These are phyloP conservation scores for Aspergillus sp. DNA, from an alignment of 2,329 filamentous ascomycete species.

Conservation along the genomic window DNA sequence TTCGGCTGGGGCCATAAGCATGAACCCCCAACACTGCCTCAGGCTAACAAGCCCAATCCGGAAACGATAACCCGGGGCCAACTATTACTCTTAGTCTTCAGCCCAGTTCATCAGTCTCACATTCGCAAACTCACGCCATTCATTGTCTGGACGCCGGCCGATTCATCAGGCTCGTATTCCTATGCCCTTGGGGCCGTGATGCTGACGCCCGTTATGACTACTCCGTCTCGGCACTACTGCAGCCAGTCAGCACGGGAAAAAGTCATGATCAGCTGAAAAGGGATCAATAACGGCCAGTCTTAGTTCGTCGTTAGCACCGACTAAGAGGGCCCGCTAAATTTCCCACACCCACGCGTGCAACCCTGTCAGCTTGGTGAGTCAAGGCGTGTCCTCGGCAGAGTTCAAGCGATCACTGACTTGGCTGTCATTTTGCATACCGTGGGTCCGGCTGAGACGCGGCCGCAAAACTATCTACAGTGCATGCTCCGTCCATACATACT, in stretches of 20 bases:
- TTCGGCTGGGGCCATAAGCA: too few species aligned
- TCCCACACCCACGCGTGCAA: not conserved
- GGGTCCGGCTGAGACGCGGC: not conserved
- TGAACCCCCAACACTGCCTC: slow-evolving; percentile 13
- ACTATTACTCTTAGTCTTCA: not conserved
- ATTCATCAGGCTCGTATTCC: not conserved
- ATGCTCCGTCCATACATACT: too few species aligned
- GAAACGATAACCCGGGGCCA: not conserved
- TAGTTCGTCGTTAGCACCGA: not conserved
- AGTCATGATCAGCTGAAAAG: not conserved
- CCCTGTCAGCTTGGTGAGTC: not conserved
- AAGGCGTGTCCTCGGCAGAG: not conserved
- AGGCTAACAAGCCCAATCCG: slow-evolving; percentile 7
- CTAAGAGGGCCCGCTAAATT: not conserved
- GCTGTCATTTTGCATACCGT: not conserved
- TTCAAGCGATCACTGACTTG: not conserved
- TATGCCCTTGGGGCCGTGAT: not conserved
- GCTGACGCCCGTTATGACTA: not conserved
- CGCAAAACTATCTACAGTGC: too few species aligned
- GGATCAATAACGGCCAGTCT: not conserved
- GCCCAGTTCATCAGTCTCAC: not conserved
- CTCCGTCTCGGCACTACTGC: not conserved
- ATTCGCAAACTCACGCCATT: too few species aligned
- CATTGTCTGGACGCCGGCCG: not conserved
- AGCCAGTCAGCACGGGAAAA: not conserved